Percentiles rank a stretch among this genome's conserved stretches.
Conservation (phyloP, 306 rosid genomes). For the Neltuma alba region DNA sequence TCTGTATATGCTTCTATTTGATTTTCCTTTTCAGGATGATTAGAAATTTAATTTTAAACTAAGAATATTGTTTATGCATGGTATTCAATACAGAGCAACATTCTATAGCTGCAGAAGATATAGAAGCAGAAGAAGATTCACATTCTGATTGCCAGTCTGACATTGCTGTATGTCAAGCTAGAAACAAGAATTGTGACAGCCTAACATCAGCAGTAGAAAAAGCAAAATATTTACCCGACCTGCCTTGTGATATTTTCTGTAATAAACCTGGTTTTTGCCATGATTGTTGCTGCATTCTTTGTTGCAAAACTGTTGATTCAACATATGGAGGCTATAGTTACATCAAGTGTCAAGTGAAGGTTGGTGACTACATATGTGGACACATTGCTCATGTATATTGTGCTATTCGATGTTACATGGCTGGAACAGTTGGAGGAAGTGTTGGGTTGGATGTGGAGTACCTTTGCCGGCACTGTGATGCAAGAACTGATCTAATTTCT, state of each 20-base stretch:
- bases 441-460: conserved; percentile 15
- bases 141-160: conserved; percentile 1
- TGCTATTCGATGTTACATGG: conserved; percentile 20
- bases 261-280: conserved; percentile 12
- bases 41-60: not conserved
- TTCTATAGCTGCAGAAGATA: not conserved
- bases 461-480: conserved; percentile 20
- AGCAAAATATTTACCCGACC: not conserved
- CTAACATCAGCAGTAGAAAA: not conserved
- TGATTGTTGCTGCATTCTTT: conserved; percentile 14
- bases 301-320: conserved; percentile 5
- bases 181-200: conserved; percentile 12
- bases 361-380: not conserved
- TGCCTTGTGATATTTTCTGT: conserved; percentile 22
- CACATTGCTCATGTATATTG: conserved; percentile 10
- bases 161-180: not conserved
- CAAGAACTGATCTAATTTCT: conserved; percentile 3
- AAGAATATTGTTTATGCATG: not conserved
- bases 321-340: conserved; percentile 14
- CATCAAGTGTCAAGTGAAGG: conserved; percentile 12
- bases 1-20: not conserved
- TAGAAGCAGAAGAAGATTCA: not conserved
- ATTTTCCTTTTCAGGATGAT: not conserved
- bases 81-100: not conserved
- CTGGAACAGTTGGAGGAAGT: conserved; percentile 20